Percentiles rank a stretch among this genome's conserved stretches.
Conservation (phyloP, 192 early-diverging fungal genomes). For the Entomortierella lignicola region DNA sequence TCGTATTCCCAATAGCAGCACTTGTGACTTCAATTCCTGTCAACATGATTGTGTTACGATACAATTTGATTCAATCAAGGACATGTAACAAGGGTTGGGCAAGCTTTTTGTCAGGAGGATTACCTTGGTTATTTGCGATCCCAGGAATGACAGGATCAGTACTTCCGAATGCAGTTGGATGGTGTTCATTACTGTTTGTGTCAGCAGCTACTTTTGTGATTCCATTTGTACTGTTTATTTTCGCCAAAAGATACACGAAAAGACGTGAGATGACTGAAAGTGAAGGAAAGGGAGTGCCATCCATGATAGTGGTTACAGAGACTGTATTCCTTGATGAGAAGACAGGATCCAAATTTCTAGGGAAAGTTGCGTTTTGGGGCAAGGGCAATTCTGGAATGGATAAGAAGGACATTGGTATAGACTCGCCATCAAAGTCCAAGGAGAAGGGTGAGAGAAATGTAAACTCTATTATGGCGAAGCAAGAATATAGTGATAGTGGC, state of each 20-base stretch:
- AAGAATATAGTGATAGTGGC: no score
- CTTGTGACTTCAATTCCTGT: constrained; percentile 79
- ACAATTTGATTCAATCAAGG: constrained; percentile 63
- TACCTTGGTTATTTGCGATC: constrained; percentile 35
- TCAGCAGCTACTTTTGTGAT: constrained; percentile 77
- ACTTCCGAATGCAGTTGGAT: constrained; percentile 63
- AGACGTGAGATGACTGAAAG: constrained; percentile 2
- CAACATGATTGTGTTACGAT: constrained; percentile 73
- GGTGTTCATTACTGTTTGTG: constrained; percentile 73
- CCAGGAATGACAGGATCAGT: constrained; percentile 50
- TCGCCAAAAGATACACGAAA: constrained; percentile 53
- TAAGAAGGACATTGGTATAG: not conserved
- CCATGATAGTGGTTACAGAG: not conserved
- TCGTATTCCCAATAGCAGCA: constrained; percentile 64
- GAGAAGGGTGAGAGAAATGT: no score
- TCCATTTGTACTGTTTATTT: constrained; percentile 73
- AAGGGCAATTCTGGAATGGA: not conserved
- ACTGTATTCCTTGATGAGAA: no score
- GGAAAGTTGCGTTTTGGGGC: not conserved
- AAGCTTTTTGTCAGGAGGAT: constrained; percentile 12
- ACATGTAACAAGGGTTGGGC: constrained; percentile 65
- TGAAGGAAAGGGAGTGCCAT: not conserved
- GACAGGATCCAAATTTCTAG: no score
- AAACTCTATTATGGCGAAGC: no score
- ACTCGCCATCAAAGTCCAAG: no score